These are phyloP conservation scores for Quercus phellos DNA, from an alignment of 331 rosid species.

Conservation along the genomic window DNA sequence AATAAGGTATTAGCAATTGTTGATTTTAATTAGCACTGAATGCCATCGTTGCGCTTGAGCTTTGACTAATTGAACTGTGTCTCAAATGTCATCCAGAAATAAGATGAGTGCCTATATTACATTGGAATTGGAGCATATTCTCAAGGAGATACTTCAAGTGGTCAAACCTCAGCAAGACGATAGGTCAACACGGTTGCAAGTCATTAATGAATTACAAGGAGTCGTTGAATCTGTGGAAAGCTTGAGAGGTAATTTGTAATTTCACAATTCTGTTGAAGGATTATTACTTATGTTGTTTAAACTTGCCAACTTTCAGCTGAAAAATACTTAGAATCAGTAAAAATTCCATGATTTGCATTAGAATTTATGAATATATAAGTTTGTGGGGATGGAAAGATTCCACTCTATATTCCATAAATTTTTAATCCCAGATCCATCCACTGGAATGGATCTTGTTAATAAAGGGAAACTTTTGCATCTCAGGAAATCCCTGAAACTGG, in stretches of 20 bases:
- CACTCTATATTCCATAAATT: too few species aligned
- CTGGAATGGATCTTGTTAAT: conserved; percentile 3
- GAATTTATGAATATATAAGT: not conserved
- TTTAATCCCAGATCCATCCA: not conserved
- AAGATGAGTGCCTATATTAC: conserved; percentile 33
- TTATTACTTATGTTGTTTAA: not conserved
- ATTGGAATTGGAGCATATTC: conserved; percentile 54
- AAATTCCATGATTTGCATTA: not conserved
- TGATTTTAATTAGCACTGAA: not conserved
- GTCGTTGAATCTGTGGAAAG: conserved; percentile 45
- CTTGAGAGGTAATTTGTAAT: conserved; percentile 60
- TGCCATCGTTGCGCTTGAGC: conserved; percentile 10
- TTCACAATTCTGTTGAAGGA: conserved; percentile 8
- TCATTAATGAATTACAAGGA: conserved; percentile 39
- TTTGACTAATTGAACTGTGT: conserved; percentile 7
- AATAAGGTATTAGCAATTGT: not conserved
- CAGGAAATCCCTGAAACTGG: not conserved
- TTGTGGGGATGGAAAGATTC: not conserved
- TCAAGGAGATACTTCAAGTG: conserved; percentile 45
- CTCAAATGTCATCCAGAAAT: conserved; percentile 19
- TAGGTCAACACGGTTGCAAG: conserved; percentile 40
- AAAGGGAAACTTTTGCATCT: conserved; percentile 6
- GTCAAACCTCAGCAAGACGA: conserved; percentile 50
- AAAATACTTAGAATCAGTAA: not conserved
- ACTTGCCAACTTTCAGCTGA: not conserved